phyloP scores from a whole-genome alignment of 202 grass and related monocot genomes.

The Zoysia matrella region DNA sequence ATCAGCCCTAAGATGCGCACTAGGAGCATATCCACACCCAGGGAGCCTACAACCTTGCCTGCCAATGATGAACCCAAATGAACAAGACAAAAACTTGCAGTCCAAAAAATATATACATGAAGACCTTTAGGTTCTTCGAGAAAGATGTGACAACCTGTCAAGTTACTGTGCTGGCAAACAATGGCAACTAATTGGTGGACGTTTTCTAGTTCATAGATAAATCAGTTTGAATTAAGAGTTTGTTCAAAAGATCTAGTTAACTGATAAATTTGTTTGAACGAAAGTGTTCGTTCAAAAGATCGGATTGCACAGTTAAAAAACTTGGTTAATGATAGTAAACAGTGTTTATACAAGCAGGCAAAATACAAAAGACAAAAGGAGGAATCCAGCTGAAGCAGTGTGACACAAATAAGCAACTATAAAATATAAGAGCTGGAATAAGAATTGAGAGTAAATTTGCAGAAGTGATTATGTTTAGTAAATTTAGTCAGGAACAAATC shows the following conservation, averaged over 20 bases:
- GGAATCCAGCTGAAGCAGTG: slow-evolving; percentile 10
- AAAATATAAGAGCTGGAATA: slow-evolving; percentile 20
- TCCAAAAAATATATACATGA: not conserved
- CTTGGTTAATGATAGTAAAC: no score
- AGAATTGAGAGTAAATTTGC: slow-evolving; percentile 17
- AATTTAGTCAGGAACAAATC: slow-evolving; percentile 21
- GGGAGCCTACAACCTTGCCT: slow-evolving; percentile 80
- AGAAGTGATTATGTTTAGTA: slow-evolving; percentile 17
- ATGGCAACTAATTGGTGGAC: slow-evolving; percentile 16
- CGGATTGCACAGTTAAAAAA: no score
- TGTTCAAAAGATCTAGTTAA: no score
- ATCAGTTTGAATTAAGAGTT: no score
- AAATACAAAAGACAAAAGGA: not conserved
- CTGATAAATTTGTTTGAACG: slow-evolving; percentile 41
- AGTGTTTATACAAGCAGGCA: not conserved
- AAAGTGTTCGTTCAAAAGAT: slow-evolving; percentile 16
- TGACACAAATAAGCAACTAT: slow-evolving; percentile 10
- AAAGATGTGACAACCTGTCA: slow-evolving; percentile 21
- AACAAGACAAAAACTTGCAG: slow-evolving; percentile 17
- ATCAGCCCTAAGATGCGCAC: slow-evolving; percentile 65
- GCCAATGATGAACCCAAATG: slow-evolving; percentile 63
- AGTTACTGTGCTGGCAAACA: slow-evolving; percentile 13
- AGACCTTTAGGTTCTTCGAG: not conserved
- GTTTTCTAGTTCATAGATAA: slow-evolving; percentile 23
- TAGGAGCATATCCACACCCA: slow-evolving; percentile 67